These are phyloP conservation scores for Paramecium primaurelia DNA, from an alignment of 73 alveolate genomes.

Conservation along the genomic window DNA sequence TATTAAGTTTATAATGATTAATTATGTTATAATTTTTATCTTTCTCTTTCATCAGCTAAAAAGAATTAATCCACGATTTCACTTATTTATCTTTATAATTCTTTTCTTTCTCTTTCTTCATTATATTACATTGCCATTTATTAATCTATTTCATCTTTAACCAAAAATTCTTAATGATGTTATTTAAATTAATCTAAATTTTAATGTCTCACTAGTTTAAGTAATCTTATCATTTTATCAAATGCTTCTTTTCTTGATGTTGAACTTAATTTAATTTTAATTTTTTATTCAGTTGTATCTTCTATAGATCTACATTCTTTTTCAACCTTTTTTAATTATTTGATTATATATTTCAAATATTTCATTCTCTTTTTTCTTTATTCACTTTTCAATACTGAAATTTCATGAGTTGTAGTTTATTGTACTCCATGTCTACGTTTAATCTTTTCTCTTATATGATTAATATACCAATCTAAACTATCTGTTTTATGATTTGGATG, in stretches of 20 bases:
- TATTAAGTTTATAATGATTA: background rate
- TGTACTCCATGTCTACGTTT: background rate
- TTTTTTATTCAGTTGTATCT: background rate
- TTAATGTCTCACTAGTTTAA: background rate
- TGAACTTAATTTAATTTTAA: background rate
- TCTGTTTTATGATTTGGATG: constrained; percentile 38
- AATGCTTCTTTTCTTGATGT: constrained; percentile 35
- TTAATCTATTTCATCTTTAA: background rate
- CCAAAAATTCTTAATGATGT: constrained; percentile 8
- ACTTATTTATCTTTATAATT: background rate
- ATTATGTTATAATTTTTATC: background rate
- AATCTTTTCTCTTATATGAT: constrained; percentile 15
- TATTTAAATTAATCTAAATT: background rate
- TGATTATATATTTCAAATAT: background rate
- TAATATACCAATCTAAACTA: constrained; percentile 36
- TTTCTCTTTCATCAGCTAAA: constrained; percentile 23
- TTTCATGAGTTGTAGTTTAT: background rate
- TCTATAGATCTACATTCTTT: constrained; percentile 39
- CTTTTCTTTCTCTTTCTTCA: constrained; percentile 11
- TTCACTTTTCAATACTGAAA: background rate
- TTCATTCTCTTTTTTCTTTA: background rate
- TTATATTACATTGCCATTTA: background rate
- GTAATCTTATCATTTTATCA: background rate
- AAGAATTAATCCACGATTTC: background rate
- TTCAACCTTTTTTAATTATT: constrained; percentile 4